These are phyloP conservation scores for Saccharomyces hybrid DNA, from an alignment of 1,139 yeast species.

Conservation along the genomic window DNA sequence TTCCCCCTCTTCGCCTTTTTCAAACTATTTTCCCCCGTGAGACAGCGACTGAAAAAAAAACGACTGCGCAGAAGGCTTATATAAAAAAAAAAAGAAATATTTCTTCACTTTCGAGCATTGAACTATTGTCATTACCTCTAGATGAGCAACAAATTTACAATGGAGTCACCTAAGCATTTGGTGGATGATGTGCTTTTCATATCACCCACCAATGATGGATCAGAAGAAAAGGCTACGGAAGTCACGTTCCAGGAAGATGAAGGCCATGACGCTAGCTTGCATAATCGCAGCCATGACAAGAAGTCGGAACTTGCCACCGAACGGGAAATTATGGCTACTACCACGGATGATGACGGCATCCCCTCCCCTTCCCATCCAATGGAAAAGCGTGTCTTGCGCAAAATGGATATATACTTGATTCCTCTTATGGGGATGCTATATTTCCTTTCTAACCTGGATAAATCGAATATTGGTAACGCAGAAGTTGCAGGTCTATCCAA, in stretches of 20 bases:
- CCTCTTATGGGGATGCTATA: slow-evolving; percentile 49
- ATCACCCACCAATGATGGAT: background rate
- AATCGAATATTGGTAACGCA: slow-evolving; percentile 56
- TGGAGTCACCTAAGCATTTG: background rate
- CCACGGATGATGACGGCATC: slow-evolving; percentile 24
- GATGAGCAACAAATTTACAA: background rate
- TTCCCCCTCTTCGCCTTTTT: background rate
- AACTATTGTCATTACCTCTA: background rate
- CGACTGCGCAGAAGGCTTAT: slow-evolving; percentile 1
- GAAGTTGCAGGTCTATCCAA: slow-evolving; percentile 49
- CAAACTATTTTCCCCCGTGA: background rate
- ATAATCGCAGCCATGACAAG: slow-evolving; percentile 6
- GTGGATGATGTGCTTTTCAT: background rate
- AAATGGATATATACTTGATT: slow-evolving; percentile 45
- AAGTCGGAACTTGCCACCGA: slow-evolving; percentile 11
- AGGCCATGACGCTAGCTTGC: background rate
- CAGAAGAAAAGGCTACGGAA: background rate
- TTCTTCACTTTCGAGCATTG: background rate
- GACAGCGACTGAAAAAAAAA: slow-evolving; percentile 1
- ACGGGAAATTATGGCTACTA: slow-evolving; percentile 19
- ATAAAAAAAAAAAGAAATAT: background rate
- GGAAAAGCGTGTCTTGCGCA: slow-evolving; percentile 39
- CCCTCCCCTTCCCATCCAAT: slow-evolving; percentile 27
- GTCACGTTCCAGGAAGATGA: slow-evolving; percentile 2
- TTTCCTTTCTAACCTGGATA: slow-evolving; percentile 49